Percentiles rank a stretch among this genome's conserved stretches.
Evolutionary conservation across 768 basidiomycete genomes (phyloP).

Genomic region (Trametes elegans): DNA sequence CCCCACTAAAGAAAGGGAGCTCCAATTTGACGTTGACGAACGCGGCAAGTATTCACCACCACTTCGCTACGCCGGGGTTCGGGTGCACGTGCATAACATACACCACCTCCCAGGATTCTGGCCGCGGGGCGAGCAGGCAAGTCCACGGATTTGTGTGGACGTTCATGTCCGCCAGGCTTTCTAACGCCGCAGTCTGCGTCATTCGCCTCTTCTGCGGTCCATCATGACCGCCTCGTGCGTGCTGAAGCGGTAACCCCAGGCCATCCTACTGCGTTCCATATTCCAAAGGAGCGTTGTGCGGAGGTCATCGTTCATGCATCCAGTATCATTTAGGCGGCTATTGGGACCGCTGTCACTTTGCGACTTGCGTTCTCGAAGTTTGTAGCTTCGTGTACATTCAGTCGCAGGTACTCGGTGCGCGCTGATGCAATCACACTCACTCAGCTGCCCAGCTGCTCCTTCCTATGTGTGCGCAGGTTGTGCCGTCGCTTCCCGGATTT

Average conservation of each 20-base stretch:
- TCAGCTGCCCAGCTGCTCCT: background rate
- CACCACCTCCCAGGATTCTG: background rate
- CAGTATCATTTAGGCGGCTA: background rate
- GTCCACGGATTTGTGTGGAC: background rate
- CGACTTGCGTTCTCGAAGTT: conserved; percentile 3
- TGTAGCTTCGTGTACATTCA: conserved; percentile 8
- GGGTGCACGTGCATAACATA: background rate
- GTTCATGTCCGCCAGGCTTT: background rate
- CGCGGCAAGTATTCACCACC: too few relatives aligned
- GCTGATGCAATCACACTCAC: background rate
- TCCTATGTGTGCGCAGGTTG: too few relatives aligned
- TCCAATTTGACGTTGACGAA: too few relatives aligned
- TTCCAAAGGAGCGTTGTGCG: conserved; percentile 3
- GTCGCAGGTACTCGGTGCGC: background rate
- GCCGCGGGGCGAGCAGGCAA: background rate
- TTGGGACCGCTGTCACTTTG: conserved; percentile 1
- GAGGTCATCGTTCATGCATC: background rate
- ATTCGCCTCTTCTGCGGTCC: background rate
- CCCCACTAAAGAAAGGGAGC: too few relatives aligned
- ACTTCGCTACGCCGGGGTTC: background rate
- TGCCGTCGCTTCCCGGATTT: background rate
- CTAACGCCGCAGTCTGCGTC: conserved; percentile 17
- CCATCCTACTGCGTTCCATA: conserved; percentile 1
- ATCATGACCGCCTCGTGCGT: conserved; percentile 12
- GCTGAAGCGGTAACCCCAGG: background rate